Conservation (phyloP, 129 eudicot species). For the Saposhnikovia divaricata region DNA sequence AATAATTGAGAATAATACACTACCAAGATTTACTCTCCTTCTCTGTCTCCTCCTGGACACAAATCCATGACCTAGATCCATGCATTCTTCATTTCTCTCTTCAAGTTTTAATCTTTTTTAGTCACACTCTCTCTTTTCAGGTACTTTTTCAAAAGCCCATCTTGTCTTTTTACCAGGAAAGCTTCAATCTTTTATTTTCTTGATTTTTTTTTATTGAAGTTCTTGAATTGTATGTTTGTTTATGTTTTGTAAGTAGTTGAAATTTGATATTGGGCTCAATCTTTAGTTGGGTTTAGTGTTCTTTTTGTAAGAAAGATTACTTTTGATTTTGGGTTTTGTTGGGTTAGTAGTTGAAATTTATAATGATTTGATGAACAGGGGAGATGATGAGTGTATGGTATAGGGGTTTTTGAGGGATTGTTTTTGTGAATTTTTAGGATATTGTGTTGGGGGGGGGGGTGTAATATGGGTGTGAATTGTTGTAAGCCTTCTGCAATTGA, state of each 20-base stretch:
- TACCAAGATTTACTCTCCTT: slow-evolving; percentile 5
- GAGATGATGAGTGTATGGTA: slow-evolving; percentile 12
- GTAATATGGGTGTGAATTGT: slow-evolving; percentile 64
- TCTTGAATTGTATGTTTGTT: not conserved
- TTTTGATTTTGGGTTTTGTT: slow-evolving; percentile 17
- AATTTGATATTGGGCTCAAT: slow-evolving; percentile 21
- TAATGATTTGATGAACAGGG: slow-evolving; percentile 13
- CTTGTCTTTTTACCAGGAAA: not conserved
- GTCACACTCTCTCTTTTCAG: slow-evolving; percentile 14
- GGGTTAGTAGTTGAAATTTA: not conserved
- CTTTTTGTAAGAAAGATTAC: not conserved
- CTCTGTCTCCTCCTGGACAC: not conserved
- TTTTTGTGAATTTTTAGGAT: not conserved
- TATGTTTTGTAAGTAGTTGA: not conserved
- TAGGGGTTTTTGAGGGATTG: not conserved
- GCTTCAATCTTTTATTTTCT: slow-evolving; percentile 3
- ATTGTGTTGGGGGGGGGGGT: slow-evolving; percentile 4
- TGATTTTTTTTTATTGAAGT: slow-evolving; percentile 3
- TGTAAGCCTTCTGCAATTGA: slow-evolving; percentile 81
- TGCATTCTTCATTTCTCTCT: slow-evolving; percentile 14
- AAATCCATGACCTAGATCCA: slow-evolving; percentile 42
- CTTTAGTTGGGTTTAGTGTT: not conserved
- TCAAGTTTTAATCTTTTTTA: slow-evolving; percentile 19
- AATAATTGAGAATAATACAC: not conserved
- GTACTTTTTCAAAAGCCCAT: slow-evolving; percentile 13